phyloP scores from a whole-genome alignment of 1,284 basidiomycete genomes.

The Sanghuangporus sanghuang region DNA sequence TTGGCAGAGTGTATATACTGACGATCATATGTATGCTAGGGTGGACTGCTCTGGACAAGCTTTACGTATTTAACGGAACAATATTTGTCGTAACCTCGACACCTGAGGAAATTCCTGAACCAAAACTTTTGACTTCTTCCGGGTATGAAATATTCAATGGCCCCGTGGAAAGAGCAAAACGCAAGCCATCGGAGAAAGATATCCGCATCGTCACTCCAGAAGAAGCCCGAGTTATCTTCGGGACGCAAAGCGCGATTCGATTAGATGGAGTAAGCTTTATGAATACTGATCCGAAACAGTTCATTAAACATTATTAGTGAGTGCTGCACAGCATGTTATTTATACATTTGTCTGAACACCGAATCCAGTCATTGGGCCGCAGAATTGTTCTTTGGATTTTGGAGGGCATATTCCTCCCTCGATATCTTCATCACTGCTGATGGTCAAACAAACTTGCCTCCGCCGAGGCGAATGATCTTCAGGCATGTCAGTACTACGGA shows the following conservation, averaged over 20 bases:
- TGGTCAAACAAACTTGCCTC: slow-evolving; percentile 66
- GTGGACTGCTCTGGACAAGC: slow-evolving; percentile 79
- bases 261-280: slow-evolving; percentile 47
- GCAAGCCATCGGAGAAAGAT: slow-evolving; percentile 69
- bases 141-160: slow-evolving; percentile 36
- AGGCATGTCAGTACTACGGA: slow-evolving; percentile 66
- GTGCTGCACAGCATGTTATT: not conserved
- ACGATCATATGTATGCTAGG: not conserved
- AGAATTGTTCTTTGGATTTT: slow-evolving; percentile 84
- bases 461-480: slow-evolving; percentile 71
- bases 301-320: slow-evolving; percentile 68
- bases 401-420: slow-evolving; percentile 81
- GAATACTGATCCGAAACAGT: slow-evolving; percentile 81
- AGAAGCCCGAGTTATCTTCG: slow-evolving; percentile 67
- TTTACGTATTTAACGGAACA: slow-evolving; percentile 75
- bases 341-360: not conserved
- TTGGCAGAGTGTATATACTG: not conserved
- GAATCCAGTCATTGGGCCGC: slow-evolving; percentile 63
- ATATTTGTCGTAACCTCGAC: slow-evolving; percentile 66
- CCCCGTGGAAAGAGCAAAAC: slow-evolving; percentile 35
- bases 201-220: slow-evolving; percentile 69
- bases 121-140: slow-evolving; percentile 52
- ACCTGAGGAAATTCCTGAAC: slow-evolving; percentile 47
- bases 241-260: slow-evolving; percentile 27
- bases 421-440: slow-evolving; percentile 60